phyloP scores from a whole-genome alignment of 2,329 filamentous ascomycete genomes.

The Epichloe hybrida region DNA sequence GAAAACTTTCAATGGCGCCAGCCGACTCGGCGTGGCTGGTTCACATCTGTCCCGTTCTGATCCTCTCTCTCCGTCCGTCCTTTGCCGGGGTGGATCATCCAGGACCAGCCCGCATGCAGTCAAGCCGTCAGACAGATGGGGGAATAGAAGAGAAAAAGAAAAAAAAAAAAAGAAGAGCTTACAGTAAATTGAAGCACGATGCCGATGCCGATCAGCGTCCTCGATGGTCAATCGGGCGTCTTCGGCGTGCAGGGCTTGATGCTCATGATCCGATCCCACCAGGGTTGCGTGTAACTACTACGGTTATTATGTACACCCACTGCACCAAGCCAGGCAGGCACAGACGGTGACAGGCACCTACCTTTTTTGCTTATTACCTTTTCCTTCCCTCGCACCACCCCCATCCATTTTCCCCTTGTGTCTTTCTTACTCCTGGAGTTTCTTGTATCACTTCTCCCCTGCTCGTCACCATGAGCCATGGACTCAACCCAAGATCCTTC shows the following conservation, averaged over 20 bases:
- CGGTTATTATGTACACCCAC: too few relatives aligned
- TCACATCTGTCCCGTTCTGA: too few relatives aligned
- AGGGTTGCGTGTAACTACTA: too few relatives aligned
- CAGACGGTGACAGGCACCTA: too few relatives aligned
- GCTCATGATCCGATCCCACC: neutral
- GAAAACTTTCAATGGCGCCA: too few relatives aligned
- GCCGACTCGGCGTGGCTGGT: too few relatives aligned
- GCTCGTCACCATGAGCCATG: constrained; percentile 15
- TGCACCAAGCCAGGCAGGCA: neutral
- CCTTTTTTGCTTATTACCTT: neutral
- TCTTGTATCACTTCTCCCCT: neutral
- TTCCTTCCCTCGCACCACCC: neutral
- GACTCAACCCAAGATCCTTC: constrained; percentile 9
- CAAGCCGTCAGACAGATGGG: neutral
- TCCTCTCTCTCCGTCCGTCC: too few relatives aligned
- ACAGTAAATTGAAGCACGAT: neutral
- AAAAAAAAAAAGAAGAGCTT: too few relatives aligned
- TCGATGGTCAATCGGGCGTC: too few relatives aligned
- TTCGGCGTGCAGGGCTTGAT: neutral
- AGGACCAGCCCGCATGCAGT: neutral
- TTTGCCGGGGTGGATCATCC: neutral
- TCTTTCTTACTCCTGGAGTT: neutral
- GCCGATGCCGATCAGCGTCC: too few relatives aligned
- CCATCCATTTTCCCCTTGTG: neutral
- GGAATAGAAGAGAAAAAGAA: too few relatives aligned